Conservation (phyloP, 2,329 filamentous ascomycete species). For the Curvularia eragrostidis region DNA sequence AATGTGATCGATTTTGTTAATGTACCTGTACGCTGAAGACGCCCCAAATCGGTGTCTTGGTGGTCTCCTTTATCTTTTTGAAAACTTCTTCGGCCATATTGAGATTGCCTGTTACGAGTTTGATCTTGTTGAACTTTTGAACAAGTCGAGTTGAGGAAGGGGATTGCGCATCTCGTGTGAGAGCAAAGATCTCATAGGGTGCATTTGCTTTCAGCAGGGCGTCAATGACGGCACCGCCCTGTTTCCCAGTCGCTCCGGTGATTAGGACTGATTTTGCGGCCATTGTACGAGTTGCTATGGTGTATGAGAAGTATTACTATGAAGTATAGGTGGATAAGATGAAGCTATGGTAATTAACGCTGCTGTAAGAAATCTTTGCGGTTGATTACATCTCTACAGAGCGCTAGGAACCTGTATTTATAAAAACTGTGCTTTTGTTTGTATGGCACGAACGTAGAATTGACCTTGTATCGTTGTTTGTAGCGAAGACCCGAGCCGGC, state of each 20-base stretch:
- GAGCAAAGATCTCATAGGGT: constrained; percentile 23
- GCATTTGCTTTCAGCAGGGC: constrained; percentile 47
- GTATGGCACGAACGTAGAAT: background rate
- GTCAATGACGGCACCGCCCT: constrained; percentile 52
- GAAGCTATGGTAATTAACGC: background rate
- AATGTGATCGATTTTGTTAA: background rate
- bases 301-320: background rate
- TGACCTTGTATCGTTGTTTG: background rate
- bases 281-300: background rate
- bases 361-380: background rate
- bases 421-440: background rate
- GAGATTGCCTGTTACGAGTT: background rate
- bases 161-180: background rate
- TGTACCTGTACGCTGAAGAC: background rate
- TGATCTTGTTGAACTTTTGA: background rate
- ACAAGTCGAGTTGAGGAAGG: background rate
- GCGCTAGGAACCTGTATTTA: background rate
- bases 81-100: background rate
- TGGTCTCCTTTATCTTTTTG: background rate
- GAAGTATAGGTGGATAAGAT: background rate
- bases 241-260: constrained; percentile 55
- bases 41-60: background rate
- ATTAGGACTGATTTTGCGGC: constrained; percentile 41
- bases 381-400: background rate
- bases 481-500: background rate